Percentiles rank a stretch among this genome's conserved stretches.
Evolutionary conservation across 2,329 filamentous ascomycete species (phyloP).

Genomic region (Arachnomyces sp.): DNA sequence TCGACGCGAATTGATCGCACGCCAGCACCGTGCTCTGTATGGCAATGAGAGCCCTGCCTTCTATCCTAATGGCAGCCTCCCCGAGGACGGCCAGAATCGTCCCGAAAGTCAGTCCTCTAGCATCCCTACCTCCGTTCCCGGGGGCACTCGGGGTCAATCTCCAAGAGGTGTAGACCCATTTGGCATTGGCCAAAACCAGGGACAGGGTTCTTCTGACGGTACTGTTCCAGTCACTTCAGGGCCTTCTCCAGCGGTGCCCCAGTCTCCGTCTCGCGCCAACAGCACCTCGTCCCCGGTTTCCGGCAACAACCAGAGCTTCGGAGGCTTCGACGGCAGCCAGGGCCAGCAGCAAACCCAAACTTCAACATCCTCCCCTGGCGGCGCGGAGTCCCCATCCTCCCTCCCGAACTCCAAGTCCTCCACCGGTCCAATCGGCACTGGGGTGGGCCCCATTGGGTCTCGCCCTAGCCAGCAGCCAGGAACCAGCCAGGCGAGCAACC

Average conservation of each 20-base stretch:
- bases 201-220: constrained; percentile 43
- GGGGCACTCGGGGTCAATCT: constrained; percentile 62
- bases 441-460: constrained; percentile 89
- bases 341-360: constrained; percentile 59
- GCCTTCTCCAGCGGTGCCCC: constrained; percentile 32
- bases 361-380: constrained; percentile 76
- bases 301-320: constrained; percentile 40
- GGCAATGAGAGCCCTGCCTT: constrained; percentile 62
- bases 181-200: constrained; percentile 41
- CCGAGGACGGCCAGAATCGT: constrained; percentile 60
- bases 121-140: constrained; percentile 50
- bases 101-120: constrained; percentile 58
- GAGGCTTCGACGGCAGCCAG: constrained; percentile 51
- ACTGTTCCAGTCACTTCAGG: constrained; percentile 43
- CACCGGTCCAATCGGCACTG: constrained; percentile 47
- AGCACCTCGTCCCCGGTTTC: constrained; percentile 69
- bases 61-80: constrained; percentile 57
- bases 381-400: constrained; percentile 62
- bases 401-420: constrained; percentile 47
- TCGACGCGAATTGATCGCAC: constrained; percentile 88
- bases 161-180: constrained; percentile 72
- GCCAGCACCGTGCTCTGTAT: constrained; percentile 90
- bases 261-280: constrained; percentile 62
- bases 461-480: constrained; percentile 59
- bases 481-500: constrained; percentile 41